Evolutionary conservation across 768 basidiomycete genomes (phyloP), one percentile per base, ranked within the genome.

Genomic region (Xanthoconium stramineum): DNA sequence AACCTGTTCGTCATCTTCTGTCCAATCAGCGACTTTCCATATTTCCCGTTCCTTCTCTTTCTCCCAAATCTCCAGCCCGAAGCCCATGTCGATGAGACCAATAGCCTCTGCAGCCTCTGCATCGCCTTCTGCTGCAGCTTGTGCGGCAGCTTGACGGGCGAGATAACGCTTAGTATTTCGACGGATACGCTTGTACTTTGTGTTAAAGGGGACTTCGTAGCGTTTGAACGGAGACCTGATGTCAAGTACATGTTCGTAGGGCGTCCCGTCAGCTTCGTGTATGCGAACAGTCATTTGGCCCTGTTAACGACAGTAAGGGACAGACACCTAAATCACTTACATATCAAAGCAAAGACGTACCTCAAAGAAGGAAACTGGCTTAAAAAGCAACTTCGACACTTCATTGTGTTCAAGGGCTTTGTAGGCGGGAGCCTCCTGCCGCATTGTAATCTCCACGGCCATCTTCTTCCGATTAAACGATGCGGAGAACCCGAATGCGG

Each of bases 241-340:
- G 68, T 97, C 94, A 40, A 99, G 79, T 24, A 99, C 93, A 68
- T 99, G 97, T 69, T 99, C 97, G 68, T 98, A 98, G 1, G 97
- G 96, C 37, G 97, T 98, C 4, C 96, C 97, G 69, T 99, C 97
- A 1, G 96, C 97, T 77, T 99, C 97, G 66, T 98, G 96, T 50
- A 98, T 97, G 32, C 97, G 91, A 56, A 99, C 89, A 29, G 97
- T 98, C 89, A 99, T 93, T 79, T 94, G 92, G 17, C 97, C 97
- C 86, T 94, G 29, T 55, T 20, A 17, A 50, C 24, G 39, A 50
- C 32, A 32, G 52, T 66, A 32, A 63, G 57, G 50, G n/a, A 15
- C n/a, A 35, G 7, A 11, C n/a, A 45, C n/a, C 42, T 4, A 30
- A 20, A n/a, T 15, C 53, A 39, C 59, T 40, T 29, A 20, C 36